A percentile compares a stretch with the other conserved stretches of the same genome.
Conservation (phyloP, 1,284 basidiomycete genomes). For the Phellopilus nigrolimitatus region DNA sequence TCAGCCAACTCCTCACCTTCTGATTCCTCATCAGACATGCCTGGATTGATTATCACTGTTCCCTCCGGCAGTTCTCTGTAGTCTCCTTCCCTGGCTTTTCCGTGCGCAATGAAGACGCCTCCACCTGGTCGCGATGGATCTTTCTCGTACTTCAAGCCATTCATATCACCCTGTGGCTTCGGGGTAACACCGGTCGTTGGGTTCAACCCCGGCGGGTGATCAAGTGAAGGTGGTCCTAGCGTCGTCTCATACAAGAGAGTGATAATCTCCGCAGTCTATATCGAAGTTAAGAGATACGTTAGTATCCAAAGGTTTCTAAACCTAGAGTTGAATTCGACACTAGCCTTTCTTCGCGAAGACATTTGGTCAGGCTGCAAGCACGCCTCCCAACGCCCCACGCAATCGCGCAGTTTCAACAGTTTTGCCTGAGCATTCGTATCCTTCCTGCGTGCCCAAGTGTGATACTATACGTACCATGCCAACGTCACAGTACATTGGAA, state of each 20-base stretch:
- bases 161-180: slow-evolving; percentile 42
- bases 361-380: slow-evolving; percentile 80
- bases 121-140: slow-evolving; percentile 76
- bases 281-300: slow-evolving; percentile 24
- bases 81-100: slow-evolving; percentile 41
- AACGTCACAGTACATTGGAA: background rate
- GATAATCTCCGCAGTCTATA: slow-evolving; percentile 89
- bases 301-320: slow-evolving; percentile 25
- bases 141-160: slow-evolving; percentile 64
- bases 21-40: slow-evolving; percentile 39
- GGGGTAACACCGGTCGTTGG: slow-evolving; percentile 68
- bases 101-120: slow-evolving; percentile 76
- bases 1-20: slow-evolving; percentile 46
- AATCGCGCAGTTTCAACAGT: slow-evolving; percentile 76
- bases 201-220: slow-evolving; percentile 57
- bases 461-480: slow-evolving; percentile 53
- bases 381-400: slow-evolving; percentile 79
- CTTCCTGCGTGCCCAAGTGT: slow-evolving; percentile 84
- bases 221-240: slow-evolving; percentile 60
- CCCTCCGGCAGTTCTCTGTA: slow-evolving; percentile 60
- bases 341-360: slow-evolving; percentile 82
- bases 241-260: slow-evolving; percentile 88
- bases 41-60: slow-evolving; percentile 45
- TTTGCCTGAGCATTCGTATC: slow-evolving; percentile 71
- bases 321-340: slow-evolving; percentile 29